Base-by-base conservation (phyloP, 805 yeast species). In the Kazachstania kunashirensis region DNA sequence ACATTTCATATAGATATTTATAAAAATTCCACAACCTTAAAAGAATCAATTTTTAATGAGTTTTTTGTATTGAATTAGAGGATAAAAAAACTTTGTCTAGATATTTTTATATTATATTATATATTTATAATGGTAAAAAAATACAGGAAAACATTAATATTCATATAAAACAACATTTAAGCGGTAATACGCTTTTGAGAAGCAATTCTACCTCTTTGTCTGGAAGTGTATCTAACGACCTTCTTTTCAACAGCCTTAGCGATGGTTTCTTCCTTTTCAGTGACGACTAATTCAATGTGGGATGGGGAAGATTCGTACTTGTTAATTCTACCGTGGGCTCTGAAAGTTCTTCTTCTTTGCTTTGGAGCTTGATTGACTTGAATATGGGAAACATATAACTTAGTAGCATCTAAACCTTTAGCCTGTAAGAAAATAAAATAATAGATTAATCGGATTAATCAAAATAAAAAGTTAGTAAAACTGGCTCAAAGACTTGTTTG, bases 241-340 rank as follows among this genome's bases (percentile, higher is more conserved):
- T 70, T 57, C 61, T 64, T 69, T 60, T 84, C 94, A 57, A 70
- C 68, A 62, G 97, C 86, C 80, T 89, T 92, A 63, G 79, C 86
- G 68, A 92, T 84, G 63, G 72, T 77, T 73, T 88, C 97, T 57
- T 75, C 92, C 71, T 79, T 84, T 79, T 92, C 98, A 63, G 96
- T 82, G 61, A 92, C 75, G 66, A 85, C 79, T 65, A 92, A 76
- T 79, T 92, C 98, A 68, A 92, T 89, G 84, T 92, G 99, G 63
- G 94, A 88, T 68, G 98, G 98, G 62, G 88, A 76, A 46, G 97
- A 84, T 77, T 86, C 94, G 92, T 86, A 92, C 63, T 96, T 95
- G 75, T 89, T 92, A 69, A 86, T 84, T 82, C 98, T 92, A 84
- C 99, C 99, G 82, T 89, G 97, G 63, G 99, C 99, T 82, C 99